Percentiles rank a stretch among this genome's conserved stretches.
Evolutionary conservation across 345 rosid species (phyloP).

Genomic region (Populus nigra): DNA sequence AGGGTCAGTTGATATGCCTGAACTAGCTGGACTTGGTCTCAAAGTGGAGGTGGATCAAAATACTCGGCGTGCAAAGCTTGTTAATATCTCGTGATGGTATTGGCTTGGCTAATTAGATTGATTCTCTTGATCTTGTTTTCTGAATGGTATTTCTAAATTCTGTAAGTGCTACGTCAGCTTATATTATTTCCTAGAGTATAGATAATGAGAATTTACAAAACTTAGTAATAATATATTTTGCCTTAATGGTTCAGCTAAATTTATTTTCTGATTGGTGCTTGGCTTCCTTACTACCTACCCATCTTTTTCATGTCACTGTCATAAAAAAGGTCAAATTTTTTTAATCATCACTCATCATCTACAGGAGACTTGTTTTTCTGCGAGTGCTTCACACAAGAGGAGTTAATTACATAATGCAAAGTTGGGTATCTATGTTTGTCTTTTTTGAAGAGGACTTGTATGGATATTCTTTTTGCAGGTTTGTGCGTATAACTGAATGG

Average conservation of each 20-base stretch:
- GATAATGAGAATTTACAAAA: neutral
- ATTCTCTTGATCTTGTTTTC: neutral
- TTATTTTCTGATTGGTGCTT: too few relatives aligned
- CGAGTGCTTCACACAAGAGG: neutral
- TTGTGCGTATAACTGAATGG: too few relatives aligned
- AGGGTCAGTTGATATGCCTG: slow-evolving; percentile 66
- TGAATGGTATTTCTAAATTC: neutral
- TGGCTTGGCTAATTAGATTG: neutral
- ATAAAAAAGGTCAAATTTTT: too few relatives aligned
- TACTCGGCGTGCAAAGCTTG: slow-evolving; percentile 64
- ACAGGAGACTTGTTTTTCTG: neutral
- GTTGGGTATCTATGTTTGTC: neutral
- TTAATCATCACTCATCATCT: too few relatives aligned
- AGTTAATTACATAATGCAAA: neutral
- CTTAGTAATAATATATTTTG: neutral
- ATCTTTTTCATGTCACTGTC: too few relatives aligned
- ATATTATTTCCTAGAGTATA: neutral
- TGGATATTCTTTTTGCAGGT: neutral
- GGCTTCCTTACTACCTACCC: too few relatives aligned
- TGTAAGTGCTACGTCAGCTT: neutral
- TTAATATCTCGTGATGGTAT: slow-evolving; percentile 31
- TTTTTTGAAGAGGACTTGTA: neutral
- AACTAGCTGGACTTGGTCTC: slow-evolving; percentile 66
- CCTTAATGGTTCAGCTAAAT: too few relatives aligned
- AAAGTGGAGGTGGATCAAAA: slow-evolving; percentile 62